A percentile compares a stretch with the other conserved stretches of the same genome.
These are phyloP conservation scores for Gossypium mustelinum DNA, from an alignment of 345 rosid species.

Conservation along the genomic window DNA sequence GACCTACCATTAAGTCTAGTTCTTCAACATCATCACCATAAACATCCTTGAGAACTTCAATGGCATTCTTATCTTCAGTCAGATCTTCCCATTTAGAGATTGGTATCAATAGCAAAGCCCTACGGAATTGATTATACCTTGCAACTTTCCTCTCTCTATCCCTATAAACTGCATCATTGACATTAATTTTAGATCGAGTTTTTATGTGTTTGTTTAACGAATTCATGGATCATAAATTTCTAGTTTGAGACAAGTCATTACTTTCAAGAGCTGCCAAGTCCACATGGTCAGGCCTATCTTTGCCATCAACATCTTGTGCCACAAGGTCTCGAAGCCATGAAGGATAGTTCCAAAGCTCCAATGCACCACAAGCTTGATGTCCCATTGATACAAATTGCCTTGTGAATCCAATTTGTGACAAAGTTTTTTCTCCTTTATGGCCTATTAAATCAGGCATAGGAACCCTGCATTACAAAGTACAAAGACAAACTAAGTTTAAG, in stretches of 20 bases:
- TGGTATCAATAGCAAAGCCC: slow-evolving; percentile 40
- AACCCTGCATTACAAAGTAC: slow-evolving; percentile 19
- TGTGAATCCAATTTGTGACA: slow-evolving; percentile 38
- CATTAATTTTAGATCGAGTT: background rate
- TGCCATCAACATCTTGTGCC: slow-evolving; percentile 38
- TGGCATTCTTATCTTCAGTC: slow-evolving; percentile 43
- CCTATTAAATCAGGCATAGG: slow-evolving; percentile 37
- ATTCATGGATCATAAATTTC: background rate
- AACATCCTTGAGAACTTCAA: slow-evolving; percentile 37
- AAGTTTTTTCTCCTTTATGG: slow-evolving; percentile 33
- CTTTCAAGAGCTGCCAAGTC: slow-evolving; percentile 57
- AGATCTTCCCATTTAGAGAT: slow-evolving; percentile 60
- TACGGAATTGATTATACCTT: slow-evolving; percentile 50
- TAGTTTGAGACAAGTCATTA: background rate
- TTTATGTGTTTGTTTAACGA: background rate
- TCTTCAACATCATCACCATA: slow-evolving; percentile 50
- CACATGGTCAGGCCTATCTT: slow-evolving; percentile 41
- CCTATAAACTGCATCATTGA: slow-evolving; percentile 36
- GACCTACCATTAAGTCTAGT: slow-evolving; percentile 52
- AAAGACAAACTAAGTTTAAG: background rate
- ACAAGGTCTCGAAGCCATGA: slow-evolving; percentile 40
- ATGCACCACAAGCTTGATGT: slow-evolving; percentile 56
- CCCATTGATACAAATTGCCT: slow-evolving; percentile 60
- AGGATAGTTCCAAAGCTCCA: slow-evolving; percentile 60
- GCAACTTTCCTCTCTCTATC: slow-evolving; percentile 62